Evolutionary conservation across 78 protist species (phyloP).

Genomic region (Dictyostelium firmibasis): DNA sequence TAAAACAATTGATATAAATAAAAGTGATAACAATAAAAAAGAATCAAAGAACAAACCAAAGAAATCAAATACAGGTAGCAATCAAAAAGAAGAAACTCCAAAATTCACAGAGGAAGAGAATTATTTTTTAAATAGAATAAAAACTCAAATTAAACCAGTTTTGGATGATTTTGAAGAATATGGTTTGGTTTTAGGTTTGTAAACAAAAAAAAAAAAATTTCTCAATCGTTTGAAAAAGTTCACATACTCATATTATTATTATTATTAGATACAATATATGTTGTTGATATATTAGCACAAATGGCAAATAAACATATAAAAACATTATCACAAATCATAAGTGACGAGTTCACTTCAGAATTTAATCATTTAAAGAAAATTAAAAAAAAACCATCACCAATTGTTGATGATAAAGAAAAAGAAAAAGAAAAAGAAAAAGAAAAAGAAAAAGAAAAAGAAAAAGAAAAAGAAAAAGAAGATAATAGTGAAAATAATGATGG

Average conservation of each 20-base stretch:
- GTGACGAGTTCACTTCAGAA: not conserved
- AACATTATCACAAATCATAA: not conserved
- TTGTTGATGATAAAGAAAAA: not conserved
- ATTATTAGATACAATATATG: slow-evolving; percentile 7
- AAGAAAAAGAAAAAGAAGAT: not conserved
- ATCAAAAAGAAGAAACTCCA: not conserved
- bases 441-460: not conserved
- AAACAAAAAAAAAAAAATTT: not conserved
- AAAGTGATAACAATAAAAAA: not conserved
- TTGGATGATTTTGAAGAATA: slow-evolving; percentile 5
- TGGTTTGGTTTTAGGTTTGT: not conserved
- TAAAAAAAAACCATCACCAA: slow-evolving; percentile 11
- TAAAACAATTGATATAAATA: not conserved
- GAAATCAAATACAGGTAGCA: not conserved
- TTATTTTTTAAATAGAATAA: not conserved
- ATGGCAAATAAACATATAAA: slow-evolving; percentile 28
- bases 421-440: not conserved
- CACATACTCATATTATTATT: not conserved
- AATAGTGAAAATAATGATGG: too few species aligned
- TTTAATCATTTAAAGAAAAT: slow-evolving; percentile 54
- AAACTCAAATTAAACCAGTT: slow-evolving; percentile 8
- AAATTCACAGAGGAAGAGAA: not conserved
- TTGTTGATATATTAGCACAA: slow-evolving; percentile 6
- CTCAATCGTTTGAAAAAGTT: too few species aligned
- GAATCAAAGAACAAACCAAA: not conserved